These are phyloP conservation scores for Amaranthus tricolor DNA, from an alignment of 179 eudicot genomes.

Conservation along the genomic window DNA sequence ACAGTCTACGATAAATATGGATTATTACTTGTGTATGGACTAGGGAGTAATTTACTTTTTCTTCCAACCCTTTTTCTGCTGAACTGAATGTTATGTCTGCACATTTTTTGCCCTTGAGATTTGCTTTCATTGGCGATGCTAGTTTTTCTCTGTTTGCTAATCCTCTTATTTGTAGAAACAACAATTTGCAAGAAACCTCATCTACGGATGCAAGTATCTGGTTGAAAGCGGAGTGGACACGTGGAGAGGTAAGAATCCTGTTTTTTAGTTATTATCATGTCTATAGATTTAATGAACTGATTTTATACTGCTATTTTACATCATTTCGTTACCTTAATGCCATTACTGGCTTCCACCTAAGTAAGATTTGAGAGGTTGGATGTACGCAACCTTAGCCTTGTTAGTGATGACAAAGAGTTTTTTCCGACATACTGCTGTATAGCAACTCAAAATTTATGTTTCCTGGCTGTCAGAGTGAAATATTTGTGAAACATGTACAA, in stretches of 20 bases:
- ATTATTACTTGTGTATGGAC: neutral
- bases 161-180: slow-evolving; percentile 37
- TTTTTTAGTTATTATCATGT: neutral
- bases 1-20: too few species aligned
- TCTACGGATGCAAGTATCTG: slow-evolving; percentile 56
- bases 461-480: too few species aligned
- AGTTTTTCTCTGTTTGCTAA: slow-evolving; percentile 1
- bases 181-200: slow-evolving; percentile 28
- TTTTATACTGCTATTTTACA: neutral
- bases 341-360: too few species aligned
- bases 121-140: slow-evolving; percentile 5
- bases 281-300: neutral
- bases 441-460: too few species aligned
- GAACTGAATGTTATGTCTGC: neutral
- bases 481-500: too few species aligned
- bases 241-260: slow-evolving; percentile 60
- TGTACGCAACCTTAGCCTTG: too few species aligned
- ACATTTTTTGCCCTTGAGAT: neutral
- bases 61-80: neutral
- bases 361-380: too few species aligned
- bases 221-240: slow-evolving; percentile 68
- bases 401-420: too few species aligned
- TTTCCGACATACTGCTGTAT: too few species aligned
- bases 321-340: too few species aligned
- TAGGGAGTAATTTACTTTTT: neutral